A percentile compares a stretch with the other conserved stretches of the same genome.
Conservation (phyloP, 2,329 filamentous ascomycete genomes). For the Biscogniauxia mediterranea region DNA sequence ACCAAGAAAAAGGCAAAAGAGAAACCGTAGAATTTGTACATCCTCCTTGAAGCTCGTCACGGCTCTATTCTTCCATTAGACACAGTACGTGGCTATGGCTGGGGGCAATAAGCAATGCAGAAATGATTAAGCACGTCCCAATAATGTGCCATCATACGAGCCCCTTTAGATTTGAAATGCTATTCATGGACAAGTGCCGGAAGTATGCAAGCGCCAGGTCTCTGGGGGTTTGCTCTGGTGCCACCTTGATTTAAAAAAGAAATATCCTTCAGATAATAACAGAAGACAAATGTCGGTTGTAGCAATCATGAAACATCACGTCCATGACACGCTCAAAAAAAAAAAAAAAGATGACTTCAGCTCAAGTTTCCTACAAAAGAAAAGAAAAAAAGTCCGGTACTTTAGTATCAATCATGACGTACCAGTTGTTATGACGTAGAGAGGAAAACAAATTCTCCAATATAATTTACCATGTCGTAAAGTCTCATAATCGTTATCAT, state of each 20-base stretch:
- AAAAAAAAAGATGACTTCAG: too few relatives aligned
- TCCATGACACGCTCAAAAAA: too few relatives aligned
- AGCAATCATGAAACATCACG: background rate
- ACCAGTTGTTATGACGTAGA: too few relatives aligned
- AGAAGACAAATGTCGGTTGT: background rate
- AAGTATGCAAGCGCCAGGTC: constrained; percentile 16
- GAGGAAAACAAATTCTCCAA: background rate
- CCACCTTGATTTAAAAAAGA: background rate
- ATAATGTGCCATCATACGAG: background rate
- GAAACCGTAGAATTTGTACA: background rate
- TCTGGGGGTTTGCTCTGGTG: background rate
- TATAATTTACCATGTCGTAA: background rate
- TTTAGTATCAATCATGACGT: too few relatives aligned
- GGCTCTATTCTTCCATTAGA: background rate
- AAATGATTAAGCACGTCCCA: background rate
- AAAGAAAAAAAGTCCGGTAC: too few relatives aligned
- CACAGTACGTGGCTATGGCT: background rate
- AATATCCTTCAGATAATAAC: too few relatives aligned
- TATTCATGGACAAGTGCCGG: constrained; percentile 1
- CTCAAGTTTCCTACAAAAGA: too few relatives aligned
- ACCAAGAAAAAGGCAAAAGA: too few relatives aligned
- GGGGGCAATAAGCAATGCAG: background rate
- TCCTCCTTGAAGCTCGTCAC: background rate
- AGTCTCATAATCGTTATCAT: background rate
- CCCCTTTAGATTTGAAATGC: background rate